Percentiles rank a stretch among this genome's conserved stretches.
These are phyloP conservation scores for Babesia sp. DNA, from an alignment of 169 alveolate species.

Conservation along the genomic window DNA sequence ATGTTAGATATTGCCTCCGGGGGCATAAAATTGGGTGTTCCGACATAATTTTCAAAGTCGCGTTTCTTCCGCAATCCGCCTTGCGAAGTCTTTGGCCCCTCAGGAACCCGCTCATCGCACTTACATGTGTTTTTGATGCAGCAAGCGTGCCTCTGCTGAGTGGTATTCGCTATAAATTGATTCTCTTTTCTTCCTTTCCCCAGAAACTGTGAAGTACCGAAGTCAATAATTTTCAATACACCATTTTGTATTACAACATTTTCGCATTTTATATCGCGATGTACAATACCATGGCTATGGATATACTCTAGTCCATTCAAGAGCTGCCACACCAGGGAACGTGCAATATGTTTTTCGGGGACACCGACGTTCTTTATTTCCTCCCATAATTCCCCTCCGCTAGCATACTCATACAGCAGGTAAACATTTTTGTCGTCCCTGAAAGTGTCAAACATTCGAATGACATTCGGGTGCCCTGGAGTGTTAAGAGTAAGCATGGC, in stretches of 20 bases:
- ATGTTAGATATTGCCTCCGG: conserved; percentile 89
- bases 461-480: conserved; percentile 81
- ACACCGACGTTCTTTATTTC: conserved; percentile 72
- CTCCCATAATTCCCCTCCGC: conserved; percentile 84
- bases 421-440: conserved; percentile 77
- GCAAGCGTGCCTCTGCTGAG: neutral
- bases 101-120: conserved; percentile 11
- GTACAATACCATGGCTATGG: conserved; percentile 88
- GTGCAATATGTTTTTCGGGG: conserved; percentile 65
- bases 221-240: conserved; percentile 91
- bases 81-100: conserved; percentile 11
- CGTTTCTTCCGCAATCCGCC: conserved; percentile 62
- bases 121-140: neutral
- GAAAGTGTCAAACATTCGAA: conserved; percentile 77
- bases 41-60: conserved; percentile 84
- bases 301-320: conserved; percentile 86
- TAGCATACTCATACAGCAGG: conserved; percentile 77
- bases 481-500: conserved; percentile 69
- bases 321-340: conserved; percentile 74
- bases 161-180: neutral
- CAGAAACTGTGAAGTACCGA: conserved; percentile 83
- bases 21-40: conserved; percentile 92
- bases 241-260: conserved; percentile 86
- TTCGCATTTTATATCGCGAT: conserved; percentile 95
- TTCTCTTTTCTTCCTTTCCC: conserved; percentile 41